These are phyloP conservation scores for Scenedesmus sp. DNA, from an alignment of 163 green algal genomes.

Conservation along the genomic window DNA sequence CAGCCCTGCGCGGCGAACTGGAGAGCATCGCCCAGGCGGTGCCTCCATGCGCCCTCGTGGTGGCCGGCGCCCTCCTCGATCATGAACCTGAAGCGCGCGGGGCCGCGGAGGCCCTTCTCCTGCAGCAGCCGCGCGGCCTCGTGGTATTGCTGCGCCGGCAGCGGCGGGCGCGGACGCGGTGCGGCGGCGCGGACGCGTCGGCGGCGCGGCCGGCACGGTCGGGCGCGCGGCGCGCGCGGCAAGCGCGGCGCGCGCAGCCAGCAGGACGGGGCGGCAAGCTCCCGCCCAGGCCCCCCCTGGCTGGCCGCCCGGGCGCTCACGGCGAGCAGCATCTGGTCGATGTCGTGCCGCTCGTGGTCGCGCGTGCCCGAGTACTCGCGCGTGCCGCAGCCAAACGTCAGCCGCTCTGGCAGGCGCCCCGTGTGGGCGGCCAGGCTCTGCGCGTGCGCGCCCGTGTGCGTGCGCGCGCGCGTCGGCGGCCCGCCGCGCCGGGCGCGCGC, in stretches of 20 bases:
- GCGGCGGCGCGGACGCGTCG: background rate
- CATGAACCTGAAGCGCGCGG: conserved; percentile 48
- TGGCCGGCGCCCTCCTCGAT: conserved; percentile 61
- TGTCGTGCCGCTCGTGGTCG: conserved; percentile 51
- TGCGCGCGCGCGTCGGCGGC: background rate
- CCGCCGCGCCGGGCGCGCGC: background rate
- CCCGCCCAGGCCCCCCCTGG: background rate
- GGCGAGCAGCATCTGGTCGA: conserved; percentile 58
- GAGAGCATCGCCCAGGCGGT: conserved; percentile 50
- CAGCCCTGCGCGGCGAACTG: conserved; percentile 46
- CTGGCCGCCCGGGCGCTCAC: background rate
- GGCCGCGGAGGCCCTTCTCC: conserved; percentile 43
- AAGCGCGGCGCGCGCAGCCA: no score
- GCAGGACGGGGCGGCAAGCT: no score
- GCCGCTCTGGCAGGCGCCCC: conserved; percentile 54
- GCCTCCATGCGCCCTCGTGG: conserved; percentile 60
- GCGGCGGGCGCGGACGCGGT: background rate
- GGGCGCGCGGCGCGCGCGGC: no score
- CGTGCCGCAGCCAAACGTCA: conserved; percentile 63
- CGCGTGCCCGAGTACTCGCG: conserved; percentile 60
- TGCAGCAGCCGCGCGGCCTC: conserved; percentile 52
- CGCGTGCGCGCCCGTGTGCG: background rate
- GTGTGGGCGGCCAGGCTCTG: conserved; percentile 34
- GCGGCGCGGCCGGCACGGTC: background rate
- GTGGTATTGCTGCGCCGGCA: conserved; percentile 39